phyloP scores from a whole-genome alignment of 2,329 filamentous ascomycete genomes.

The Exophiala dermatitidis region DNA sequence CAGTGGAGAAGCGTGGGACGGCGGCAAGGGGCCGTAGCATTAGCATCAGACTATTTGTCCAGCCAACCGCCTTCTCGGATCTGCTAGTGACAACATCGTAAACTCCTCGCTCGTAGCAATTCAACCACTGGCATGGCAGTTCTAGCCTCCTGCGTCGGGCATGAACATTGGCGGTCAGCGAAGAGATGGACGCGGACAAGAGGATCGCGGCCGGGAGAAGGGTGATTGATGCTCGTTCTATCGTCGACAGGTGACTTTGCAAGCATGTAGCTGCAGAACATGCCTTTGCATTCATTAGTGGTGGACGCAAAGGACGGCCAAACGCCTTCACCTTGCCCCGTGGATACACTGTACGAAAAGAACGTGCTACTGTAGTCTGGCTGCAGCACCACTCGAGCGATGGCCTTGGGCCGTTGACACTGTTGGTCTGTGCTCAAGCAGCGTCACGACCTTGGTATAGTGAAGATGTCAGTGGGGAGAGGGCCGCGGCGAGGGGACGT shows the following conservation, averaged over 20 bases:
- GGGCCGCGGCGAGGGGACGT: background rate
- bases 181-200: background rate
- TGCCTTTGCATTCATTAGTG: conserved; percentile 3
- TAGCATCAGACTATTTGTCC: conserved; percentile 13
- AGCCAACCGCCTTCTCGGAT: conserved; percentile 17
- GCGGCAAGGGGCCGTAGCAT: conserved; percentile 18
- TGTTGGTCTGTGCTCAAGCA: background rate
- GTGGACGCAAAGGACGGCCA: background rate
- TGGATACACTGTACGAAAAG: too few relatives aligned
- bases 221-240: background rate
- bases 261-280: conserved; percentile 3
- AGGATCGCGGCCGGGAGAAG: background rate
- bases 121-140: background rate
- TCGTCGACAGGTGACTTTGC: conserved; percentile 11
- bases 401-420: too few relatives aligned
- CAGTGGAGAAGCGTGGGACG: conserved; percentile 6
- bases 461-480: too few relatives aligned
- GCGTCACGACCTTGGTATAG: too few relatives aligned
- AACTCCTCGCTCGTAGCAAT: background rate
- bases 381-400: too few relatives aligned
- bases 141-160: background rate
- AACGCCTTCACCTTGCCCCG: too few relatives aligned
- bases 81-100: background rate
- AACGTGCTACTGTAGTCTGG: too few relatives aligned
- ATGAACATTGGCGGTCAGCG: conserved; percentile 12